Evolutionary conservation across 1,284 basidiomycete genomes (phyloP), one percentile per base, ranked within the genome.

Genomic region (Wolfiporia cocos): DNA sequence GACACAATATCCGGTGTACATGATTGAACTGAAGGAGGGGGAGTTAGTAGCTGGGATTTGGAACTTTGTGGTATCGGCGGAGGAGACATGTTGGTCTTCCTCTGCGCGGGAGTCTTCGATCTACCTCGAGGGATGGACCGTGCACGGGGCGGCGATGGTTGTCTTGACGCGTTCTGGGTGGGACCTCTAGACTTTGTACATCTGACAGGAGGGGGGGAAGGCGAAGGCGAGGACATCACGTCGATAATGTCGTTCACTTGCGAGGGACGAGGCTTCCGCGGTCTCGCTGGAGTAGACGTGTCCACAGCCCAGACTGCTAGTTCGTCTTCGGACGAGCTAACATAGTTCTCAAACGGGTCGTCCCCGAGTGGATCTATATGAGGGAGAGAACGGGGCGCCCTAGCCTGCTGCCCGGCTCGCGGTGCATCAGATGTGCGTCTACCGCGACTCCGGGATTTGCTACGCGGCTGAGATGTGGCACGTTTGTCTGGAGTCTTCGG

Each of bases 321-420:
- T 45, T 75, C 71, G 41, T 73, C 72, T 22, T 74, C 72, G 11
- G 71, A 71, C n/a, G n/a, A n/a, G n/a, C n/a, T n/a, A n/a, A n/a
- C n/a, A n/a, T n/a, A n/a, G n/a, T n/a, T n/a, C n/a, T n/a, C n/a
- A n/a, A n/a, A n/a, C 22, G 62, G 62, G 28, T 62, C 55, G 3
- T 48, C 55, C n/a, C n/a, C n/a, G n/a, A n/a, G n/a, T n/a, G n/a
- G n/a, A n/a, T n/a, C n/a, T n/a, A n/a, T n/a, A n/a, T n/a, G n/a
- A n/a, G n/a, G n/a, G n/a, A n/a, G n/a, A n/a, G n/a, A n/a, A n/a
- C n/a, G n/a, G n/a, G n/a, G n/a, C n/a, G n/a, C n/a, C n/a, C n/a
- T n/a, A n/a, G n/a, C n/a, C n/a, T n/a, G n/a, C n/a, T n/a, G n/a
- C n/a, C n/a, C n/a, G n/a, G n/a, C n/a, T n/a, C n/a, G n/a, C n/a